Evolutionary conservation across 306 rosid species (phyloP), one percentile per base, ranked within the genome.

Genomic region (Lablab purpureus): DNA sequence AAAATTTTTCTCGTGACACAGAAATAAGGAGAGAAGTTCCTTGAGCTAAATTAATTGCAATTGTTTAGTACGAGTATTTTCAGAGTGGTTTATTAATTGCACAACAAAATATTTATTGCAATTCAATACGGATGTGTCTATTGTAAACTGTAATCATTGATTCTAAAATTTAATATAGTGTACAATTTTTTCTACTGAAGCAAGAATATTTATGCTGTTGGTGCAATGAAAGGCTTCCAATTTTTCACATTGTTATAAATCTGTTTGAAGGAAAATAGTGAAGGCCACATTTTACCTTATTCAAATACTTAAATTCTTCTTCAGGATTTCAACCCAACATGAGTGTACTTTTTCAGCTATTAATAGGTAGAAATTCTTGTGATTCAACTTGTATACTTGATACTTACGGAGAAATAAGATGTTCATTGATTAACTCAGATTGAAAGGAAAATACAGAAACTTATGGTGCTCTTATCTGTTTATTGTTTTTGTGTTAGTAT

Each of bases 241-340:
- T 69, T 77, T 15, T 49, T 34, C 50, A 34, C 21, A 6, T 60
- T 27, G 74, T 40, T 62, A 28, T 28, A 15, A 40, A 23, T 63
- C 73, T 75, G 41, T 43, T 43, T 37, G 56, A 58, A 56, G 23
- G 63, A 22, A 56, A 67, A 14, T 25, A 32, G 43, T 15, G 18
- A 28, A 64, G 41, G 37, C 10, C 37, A 40, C 19, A 51, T 17
- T 51, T 66, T 75, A 52, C 34, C 71, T 52, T 45, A 30, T 13
- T 32, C 27, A 82, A 75, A 54, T 71, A 77, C 75, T 45, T 76
- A 25, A 63, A 28, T 32, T 63, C 54, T 46, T 65, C 49, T 25
- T 45, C 37, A 22, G 28, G 73, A 32, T 83, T 67, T 78, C 27
- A 67, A 32, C 51, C 56, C 22, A 65, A 67, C 56, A 5, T 14